phyloP scores from a whole-genome alignment of 1,284 basidiomycete genomes.

The Chondrostereum purpureum region DNA sequence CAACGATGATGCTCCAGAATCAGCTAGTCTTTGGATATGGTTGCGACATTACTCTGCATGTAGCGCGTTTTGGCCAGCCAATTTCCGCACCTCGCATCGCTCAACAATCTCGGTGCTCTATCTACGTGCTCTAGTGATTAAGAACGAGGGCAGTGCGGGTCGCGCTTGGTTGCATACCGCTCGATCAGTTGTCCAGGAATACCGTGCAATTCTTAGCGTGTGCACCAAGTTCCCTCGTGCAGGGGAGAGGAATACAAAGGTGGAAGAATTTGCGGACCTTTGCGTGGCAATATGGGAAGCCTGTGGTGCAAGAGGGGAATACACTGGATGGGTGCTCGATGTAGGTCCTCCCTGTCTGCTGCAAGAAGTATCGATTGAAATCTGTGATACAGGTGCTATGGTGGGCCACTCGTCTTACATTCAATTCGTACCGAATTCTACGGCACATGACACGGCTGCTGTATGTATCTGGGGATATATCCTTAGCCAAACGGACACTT shows the following conservation, averaged over 20 bases:
- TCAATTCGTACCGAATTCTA: constrained; percentile 81
- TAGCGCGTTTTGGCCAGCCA: constrained; percentile 66
- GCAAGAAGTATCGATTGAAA: constrained; percentile 14
- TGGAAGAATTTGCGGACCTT: constrained; percentile 81
- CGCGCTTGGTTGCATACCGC: constrained; percentile 61
- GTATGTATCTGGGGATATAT: constrained; percentile 54
- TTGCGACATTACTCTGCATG: constrained; percentile 58
- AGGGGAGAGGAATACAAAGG: constrained; percentile 72
- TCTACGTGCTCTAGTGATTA: constrained; percentile 61
- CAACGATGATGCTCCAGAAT: constrained; percentile 23
- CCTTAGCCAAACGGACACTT: constrained; percentile 71
- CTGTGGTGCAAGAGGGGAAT: constrained; percentile 50
- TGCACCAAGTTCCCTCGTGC: constrained; percentile 80
- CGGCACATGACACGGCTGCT: constrained; percentile 77
- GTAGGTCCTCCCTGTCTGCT: constrained; percentile 33
- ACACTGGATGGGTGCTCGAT: constrained; percentile 68
- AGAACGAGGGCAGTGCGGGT: constrained; percentile 25
- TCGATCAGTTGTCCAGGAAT: constrained; percentile 60
- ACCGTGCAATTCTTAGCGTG: constrained; percentile 56
- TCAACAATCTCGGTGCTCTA: constrained; percentile 65
- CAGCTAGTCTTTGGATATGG: constrained; percentile 47
- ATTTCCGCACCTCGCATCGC: constrained; percentile 69
- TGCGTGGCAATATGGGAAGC: constrained; percentile 80
- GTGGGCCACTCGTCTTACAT: constrained; percentile 88
- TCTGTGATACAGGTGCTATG: constrained; percentile 60